Conservation (phyloP, 805 yeast species). For the Myxozyma melibiosi region DNA sequence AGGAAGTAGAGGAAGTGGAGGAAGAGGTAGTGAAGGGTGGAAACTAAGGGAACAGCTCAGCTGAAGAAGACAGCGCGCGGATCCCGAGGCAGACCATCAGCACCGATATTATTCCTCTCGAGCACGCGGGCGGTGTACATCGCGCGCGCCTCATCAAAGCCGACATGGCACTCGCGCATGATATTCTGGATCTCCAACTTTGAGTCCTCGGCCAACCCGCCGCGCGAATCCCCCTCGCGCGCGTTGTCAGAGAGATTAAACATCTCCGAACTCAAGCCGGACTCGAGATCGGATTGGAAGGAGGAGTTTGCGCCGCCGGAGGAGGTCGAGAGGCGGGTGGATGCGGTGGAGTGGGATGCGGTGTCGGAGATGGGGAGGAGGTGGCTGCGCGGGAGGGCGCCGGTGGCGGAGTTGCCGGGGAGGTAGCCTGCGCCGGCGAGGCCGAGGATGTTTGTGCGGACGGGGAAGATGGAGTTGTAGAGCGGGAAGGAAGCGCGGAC, state of each 20-base stretch:
- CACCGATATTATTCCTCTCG: slow-evolving; percentile 55
- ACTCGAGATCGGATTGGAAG: slow-evolving; percentile 54
- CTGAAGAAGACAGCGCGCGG: slow-evolving; percentile 56
- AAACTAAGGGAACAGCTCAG: too few relatives aligned
- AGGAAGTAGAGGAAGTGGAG: too few relatives aligned
- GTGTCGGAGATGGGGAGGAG: slow-evolving; percentile 17
- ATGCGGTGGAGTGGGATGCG: background rate
- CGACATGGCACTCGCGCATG: slow-evolving; percentile 54
- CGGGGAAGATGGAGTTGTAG: slow-evolving; percentile 8
- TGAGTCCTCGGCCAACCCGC: slow-evolving; percentile 62
- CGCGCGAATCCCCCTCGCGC: slow-evolving; percentile 54
- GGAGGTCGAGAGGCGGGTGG: slow-evolving; percentile 3
- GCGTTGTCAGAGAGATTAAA: slow-evolving; percentile 56
- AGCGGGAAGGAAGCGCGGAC: slow-evolving; percentile 13
- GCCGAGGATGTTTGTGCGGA: slow-evolving; percentile 15
- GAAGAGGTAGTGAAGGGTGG: too few relatives aligned
- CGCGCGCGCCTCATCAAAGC: slow-evolving; percentile 72
- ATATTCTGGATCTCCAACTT: slow-evolving; percentile 54
- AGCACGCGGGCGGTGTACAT: slow-evolving; percentile 52
- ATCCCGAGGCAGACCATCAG: slow-evolving; percentile 68
- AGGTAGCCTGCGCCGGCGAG: slow-evolving; percentile 29
- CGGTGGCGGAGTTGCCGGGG: slow-evolving; percentile 28
- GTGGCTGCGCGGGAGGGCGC: slow-evolving; percentile 17
- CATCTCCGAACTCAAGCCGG: slow-evolving; percentile 60
- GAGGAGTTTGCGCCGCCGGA: background rate